A percentile compares a stretch with the other conserved stretches of the same genome.
Conservation (phyloP, 225 moss, liverwort and hornwort species). For the Antitrichia curtipendula region DNA sequence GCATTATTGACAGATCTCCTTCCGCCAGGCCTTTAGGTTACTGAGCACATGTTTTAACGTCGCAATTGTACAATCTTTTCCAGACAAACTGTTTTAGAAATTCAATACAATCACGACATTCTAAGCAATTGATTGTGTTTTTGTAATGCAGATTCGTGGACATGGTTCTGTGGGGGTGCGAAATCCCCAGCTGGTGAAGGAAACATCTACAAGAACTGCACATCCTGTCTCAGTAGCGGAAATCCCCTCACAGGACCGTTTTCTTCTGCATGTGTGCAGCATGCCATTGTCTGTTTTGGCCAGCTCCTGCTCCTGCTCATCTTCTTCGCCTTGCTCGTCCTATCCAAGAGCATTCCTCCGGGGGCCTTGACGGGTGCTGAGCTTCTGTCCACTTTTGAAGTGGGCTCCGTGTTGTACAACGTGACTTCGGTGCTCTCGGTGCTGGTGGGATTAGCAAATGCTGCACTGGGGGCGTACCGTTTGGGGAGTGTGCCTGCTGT, state of each 20-base stretch:
- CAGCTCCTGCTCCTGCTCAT: conserved; percentile 21
- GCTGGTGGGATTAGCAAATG: conserved; percentile 13
- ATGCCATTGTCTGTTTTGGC: conserved; percentile 29
- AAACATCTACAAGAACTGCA: background rate
- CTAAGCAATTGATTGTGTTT: background rate
- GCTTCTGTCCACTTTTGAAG: conserved; percentile 25
- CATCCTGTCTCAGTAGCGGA: background rate
- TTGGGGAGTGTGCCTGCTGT: background rate
- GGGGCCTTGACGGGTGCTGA: conserved; percentile 26
- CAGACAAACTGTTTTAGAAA: too few species aligned
- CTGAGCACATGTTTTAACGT: background rate
- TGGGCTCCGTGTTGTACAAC: conserved; percentile 32
- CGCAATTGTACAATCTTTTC: background rate
- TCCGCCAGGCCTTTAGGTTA: background rate
- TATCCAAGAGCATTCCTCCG: conserved; percentile 21
- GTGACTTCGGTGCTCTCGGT: conserved; percentile 22
- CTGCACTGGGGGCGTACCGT: background rate
- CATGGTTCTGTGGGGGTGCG: conserved; percentile 31
- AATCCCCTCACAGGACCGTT: background rate
- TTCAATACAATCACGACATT: background rate
- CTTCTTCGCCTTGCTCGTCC: conserved; percentile 12
- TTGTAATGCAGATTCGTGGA: conserved; percentile 19
- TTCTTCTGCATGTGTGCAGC: conserved; percentile 19
- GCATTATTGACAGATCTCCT: background rate
- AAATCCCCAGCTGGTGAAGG: background rate